Conservation (phyloP, 139 green algal species). For the Micractinium sp. region DNA sequence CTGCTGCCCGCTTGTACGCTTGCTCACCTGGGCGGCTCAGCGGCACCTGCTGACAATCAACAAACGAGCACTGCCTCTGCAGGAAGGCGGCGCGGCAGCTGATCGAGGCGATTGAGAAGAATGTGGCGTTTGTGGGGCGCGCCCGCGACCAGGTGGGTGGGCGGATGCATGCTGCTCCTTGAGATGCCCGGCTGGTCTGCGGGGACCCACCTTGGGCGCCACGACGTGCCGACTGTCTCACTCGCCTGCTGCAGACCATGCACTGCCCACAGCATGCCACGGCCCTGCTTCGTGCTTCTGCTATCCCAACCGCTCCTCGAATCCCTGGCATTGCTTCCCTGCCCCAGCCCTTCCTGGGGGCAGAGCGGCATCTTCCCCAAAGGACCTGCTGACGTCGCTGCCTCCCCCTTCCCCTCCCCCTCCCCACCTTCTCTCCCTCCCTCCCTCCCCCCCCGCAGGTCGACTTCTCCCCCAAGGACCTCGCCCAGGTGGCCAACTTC, state of each 20-base stretch:
- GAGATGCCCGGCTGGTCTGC: not conserved
- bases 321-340: too few species aligned
- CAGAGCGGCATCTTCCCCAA: too few species aligned
- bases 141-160: slow-evolving; percentile 57
- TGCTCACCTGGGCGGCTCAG: not conserved
- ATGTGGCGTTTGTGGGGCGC: slow-evolving; percentile 65
- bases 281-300: too few species aligned
- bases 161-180: not conserved
- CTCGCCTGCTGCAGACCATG: too few species aligned
- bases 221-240: not conserved
- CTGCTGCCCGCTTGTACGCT: not conserved
- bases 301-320: too few species aligned
- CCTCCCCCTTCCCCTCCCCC: not conserved
- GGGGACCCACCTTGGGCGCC: not conserved
- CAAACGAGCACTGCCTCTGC: not conserved
- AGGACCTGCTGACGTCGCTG: too few species aligned
- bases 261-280: not conserved
- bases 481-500: slow-evolving; percentile 57
- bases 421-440: not conserved
- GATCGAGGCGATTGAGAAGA: slow-evolving; percentile 70
- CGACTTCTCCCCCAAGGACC: slow-evolving; percentile 37
- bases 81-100: slow-evolving; percentile 47
- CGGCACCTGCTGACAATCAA: not conserved
- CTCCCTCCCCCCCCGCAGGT: not conserved
- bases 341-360: too few species aligned